Percentiles rank a stretch among this genome's conserved stretches.
Evolutionary conservation across 257 asterid genomes (phyloP).

Genomic region (Scutellaria barbata): DNA sequence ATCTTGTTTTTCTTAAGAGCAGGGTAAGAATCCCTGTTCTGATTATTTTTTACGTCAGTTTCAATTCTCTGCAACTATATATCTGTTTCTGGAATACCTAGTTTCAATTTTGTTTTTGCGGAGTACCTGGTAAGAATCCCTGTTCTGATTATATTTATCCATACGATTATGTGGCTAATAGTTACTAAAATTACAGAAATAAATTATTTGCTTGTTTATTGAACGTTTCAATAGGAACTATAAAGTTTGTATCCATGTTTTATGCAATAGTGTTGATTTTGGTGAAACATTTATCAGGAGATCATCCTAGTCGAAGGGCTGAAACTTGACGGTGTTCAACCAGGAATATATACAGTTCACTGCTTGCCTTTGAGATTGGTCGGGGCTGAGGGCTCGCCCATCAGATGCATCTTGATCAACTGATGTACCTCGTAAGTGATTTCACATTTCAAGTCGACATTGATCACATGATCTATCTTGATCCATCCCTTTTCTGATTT

Average conservation of each 20-base stretch:
- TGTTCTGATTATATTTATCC: background rate
- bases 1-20: slow-evolving; percentile 78
- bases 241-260: background rate
- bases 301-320: slow-evolving; percentile 95
- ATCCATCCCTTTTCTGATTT: background rate
- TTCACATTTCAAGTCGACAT: background rate
- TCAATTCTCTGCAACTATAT: background rate
- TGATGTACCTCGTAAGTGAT: slow-evolving; percentile 38
- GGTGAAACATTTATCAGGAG: slow-evolving; percentile 59
- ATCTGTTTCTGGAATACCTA: background rate
- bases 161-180: background rate
- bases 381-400: slow-evolving; percentile 98
- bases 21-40: slow-evolving; percentile 56
- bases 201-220: background rate
- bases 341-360: slow-evolving; percentile 78
- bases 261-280: background rate
- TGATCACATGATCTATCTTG: background rate
- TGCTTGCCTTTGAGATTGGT: slow-evolving; percentile 88
- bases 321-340: slow-evolving; percentile 70
- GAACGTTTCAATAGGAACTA: background rate
- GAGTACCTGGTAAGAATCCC: too few relatives aligned
- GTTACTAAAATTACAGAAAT: background rate
- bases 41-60: background rate
- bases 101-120: too few relatives aligned
- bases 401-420: slow-evolving; percentile 89